Percentiles rank a stretch among this genome's conserved stretches.
phyloP scores from a whole-genome alignment of 495 filamentous ascomycete genomes.

The Haplographium delicatum region DNA sequence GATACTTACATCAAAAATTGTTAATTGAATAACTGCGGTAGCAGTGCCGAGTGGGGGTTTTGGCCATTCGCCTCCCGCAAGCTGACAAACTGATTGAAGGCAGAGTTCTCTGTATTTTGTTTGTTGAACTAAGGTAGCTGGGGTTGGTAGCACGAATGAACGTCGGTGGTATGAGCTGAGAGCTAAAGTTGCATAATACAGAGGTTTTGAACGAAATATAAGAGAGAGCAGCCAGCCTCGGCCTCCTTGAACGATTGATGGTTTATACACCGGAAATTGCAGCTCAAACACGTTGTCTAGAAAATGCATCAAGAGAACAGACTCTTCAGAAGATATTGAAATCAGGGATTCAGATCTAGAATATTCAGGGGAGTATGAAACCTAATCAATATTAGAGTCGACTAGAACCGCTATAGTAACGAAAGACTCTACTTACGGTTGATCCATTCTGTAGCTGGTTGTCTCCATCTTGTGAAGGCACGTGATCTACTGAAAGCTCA shows the following conservation, averaged over 20 bases:
- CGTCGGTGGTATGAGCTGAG: slow-evolving; percentile 13
- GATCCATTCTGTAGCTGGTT: not conserved
- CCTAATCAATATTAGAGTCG: slow-evolving; percentile 2
- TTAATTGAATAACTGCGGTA: slow-evolving; percentile 14
- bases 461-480: not conserved
- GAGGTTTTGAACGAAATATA: slow-evolving; percentile 12
- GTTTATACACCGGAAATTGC: slow-evolving; percentile 20
- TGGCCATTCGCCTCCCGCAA: slow-evolving; percentile 11
- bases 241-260: slow-evolving; percentile 11
- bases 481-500: slow-evolving; percentile 2
- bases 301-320: slow-evolving; percentile 18
- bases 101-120: slow-evolving; percentile 35
- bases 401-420: not conserved
- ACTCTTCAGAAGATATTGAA: not conserved
- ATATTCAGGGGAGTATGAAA: not conserved
- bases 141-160: not conserved
- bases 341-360: not conserved
- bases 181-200: slow-evolving; percentile 16
- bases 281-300: slow-evolving; percentile 17
- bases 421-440: not conserved
- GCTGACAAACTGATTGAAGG: slow-evolving; percentile 26
- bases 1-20: slow-evolving; percentile 27
- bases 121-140: slow-evolving; percentile 34
- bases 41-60: slow-evolving; percentile 18
- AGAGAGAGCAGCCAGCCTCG: slow-evolving; percentile 19